These are phyloP conservation scores for Thielaviopsis musarum DNA, from an alignment of 2,329 filamentous ascomycete genomes.

Conservation along the genomic window DNA sequence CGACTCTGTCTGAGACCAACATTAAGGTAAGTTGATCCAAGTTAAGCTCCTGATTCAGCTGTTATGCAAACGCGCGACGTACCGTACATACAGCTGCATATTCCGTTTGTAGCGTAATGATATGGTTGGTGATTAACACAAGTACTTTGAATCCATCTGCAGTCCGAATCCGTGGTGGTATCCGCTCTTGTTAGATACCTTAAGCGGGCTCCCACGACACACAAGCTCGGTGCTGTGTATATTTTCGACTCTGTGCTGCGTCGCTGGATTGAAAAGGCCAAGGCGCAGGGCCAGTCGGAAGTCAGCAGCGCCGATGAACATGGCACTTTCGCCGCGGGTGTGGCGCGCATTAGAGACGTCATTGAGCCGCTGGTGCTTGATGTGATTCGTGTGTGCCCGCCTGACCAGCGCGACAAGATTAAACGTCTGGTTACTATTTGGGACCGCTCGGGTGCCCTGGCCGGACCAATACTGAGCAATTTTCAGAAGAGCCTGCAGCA, in stretches of 20 bases:
- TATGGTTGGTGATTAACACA: not conserved
- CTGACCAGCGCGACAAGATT: conserved; percentile 95
- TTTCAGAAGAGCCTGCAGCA: conserved; percentile 69
- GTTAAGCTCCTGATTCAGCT: conserved; percentile 1
- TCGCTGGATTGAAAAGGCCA: conserved; percentile 95
- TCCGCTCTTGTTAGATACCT: conserved; percentile 49
- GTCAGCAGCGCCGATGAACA: conserved; percentile 59
- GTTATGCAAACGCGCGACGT: not conserved
- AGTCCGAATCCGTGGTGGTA: conserved; percentile 93
- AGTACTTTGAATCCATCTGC: conserved; percentile 12
- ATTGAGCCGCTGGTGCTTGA: conserved; percentile 91
- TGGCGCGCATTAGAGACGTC: conserved; percentile 90
- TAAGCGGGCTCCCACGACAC: conserved; percentile 82
- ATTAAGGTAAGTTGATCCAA: conserved; percentile 51
- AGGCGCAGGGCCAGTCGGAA: conserved; percentile 65
- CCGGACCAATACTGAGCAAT: conserved; percentile 55
- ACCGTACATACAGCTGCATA: not conserved
- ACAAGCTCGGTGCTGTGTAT: conserved; percentile 98
- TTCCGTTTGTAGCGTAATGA: not conserved
- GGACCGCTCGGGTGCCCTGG: conserved; percentile 91
- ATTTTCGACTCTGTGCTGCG: conserved; percentile 99
- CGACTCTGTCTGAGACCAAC: conserved; percentile 71
- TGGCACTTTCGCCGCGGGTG: conserved; percentile 86
- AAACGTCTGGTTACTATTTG: conserved; percentile 89
- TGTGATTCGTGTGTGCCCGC: conserved; percentile 71